Conservation (phyloP, 441 rosid genomes). For the Gossypium schwendimanii region DNA sequence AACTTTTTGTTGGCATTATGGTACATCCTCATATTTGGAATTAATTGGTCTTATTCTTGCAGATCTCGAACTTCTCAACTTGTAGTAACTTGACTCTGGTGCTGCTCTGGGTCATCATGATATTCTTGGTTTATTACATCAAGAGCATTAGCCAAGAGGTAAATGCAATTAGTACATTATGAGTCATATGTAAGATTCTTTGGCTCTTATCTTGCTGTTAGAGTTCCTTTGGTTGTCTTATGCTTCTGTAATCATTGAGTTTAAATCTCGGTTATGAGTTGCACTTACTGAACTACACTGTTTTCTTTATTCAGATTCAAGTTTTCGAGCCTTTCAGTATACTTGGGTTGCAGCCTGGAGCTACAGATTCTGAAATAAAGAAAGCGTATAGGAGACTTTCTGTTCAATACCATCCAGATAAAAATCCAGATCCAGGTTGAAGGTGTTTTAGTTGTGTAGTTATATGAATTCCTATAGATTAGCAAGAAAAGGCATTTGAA, state of each 20-base stretch:
- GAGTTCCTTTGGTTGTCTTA: constrained; percentile 8
- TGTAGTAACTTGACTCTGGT: constrained; percentile 83
- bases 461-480: constrained; percentile 1
- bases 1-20: not conserved
- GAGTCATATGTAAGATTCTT: not conserved
- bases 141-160: constrained; percentile 87
- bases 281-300: not conserved
- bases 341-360: constrained; percentile 76
- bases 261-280: not conserved
- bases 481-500: constrained; percentile 9
- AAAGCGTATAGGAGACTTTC: constrained; percentile 89
- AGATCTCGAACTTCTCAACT: constrained; percentile 92
- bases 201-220: constrained; percentile 2
- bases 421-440: constrained; percentile 98
- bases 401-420: constrained; percentile 91
- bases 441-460: constrained; percentile 19
- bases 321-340: constrained; percentile 85
- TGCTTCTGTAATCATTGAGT: constrained; percentile 5
- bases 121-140: constrained; percentile 79
- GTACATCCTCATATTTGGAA: not conserved
- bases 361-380: constrained; percentile 74
- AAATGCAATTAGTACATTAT: constrained; percentile 10
- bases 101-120: constrained; percentile 78
- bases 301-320: constrained; percentile 47
- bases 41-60: constrained; percentile 22